Evolutionary conservation across 2,329 filamentous ascomycete species (phyloP), one percentile per base, ranked within the genome.

Genomic region (Aureobasidium mangrovei): DNA sequence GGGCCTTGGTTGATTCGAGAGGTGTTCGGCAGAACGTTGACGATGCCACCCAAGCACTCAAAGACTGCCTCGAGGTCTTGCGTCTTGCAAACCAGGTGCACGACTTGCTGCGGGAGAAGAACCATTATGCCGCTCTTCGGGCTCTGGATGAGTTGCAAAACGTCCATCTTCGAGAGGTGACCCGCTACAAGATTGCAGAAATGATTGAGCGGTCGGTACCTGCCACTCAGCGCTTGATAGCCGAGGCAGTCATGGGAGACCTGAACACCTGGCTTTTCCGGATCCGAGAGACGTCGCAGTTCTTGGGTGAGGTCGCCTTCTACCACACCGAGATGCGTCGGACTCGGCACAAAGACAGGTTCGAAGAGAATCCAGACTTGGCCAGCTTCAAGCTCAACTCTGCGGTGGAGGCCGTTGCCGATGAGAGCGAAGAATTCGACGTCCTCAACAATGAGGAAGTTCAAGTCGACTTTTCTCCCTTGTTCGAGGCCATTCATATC

Each of bases 171-270:
- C 91, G 91, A 65, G 93, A 94, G 61, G 88, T 95, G 7, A 94
- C 88, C 1, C 89, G 96, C 60, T 94, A 96, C 70, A 91, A 91
- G 65, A 85, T 98, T 60, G 93, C 93, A 32, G 89, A 94, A 65
- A 82, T 95, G 74, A 97, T 98, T 60, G 91, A 96, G 68, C 90
- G 89, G 62, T 97, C 91, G 0, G 91, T 97, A 32, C 93, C 93
- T 1, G 84, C 88, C 3, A 96, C 90, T 1, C 90, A 95, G 64
- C 90, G 88, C 64, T 83, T 88, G 48, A 96, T 98, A 55, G 91
- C 91, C 3, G 91, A 97, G 70, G 90, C 91, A 10, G 93, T 98
- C 61, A 97, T 97, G 89, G 86, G 82, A 2, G 93, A 98, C 70
- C 73, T 98, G 54, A 97, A 97, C 66, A 96, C 90, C 0, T 98